These are phyloP conservation scores for Geotrichum restrictum DNA, from an alignment of 1,139 yeast genomes.

Conservation along the genomic window DNA sequence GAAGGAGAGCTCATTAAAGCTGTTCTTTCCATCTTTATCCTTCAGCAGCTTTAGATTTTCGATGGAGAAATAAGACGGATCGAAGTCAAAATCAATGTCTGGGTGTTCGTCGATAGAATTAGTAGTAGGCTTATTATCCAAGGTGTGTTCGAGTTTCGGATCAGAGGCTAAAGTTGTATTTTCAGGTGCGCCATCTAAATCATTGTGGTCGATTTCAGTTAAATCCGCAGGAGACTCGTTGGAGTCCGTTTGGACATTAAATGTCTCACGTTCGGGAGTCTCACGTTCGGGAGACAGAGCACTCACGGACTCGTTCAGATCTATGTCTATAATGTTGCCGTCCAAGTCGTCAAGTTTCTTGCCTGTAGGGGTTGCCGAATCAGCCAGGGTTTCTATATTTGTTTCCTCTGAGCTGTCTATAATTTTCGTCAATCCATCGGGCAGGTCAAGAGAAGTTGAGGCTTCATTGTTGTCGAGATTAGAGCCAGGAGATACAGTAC, in stretches of 20 bases:
- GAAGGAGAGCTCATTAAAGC: background rate
- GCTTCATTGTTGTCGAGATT: background rate
- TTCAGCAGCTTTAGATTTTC: background rate
- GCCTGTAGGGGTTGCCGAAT: no score
- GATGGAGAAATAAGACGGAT: constrained; percentile 2
- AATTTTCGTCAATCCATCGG: background rate
- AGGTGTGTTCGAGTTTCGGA: background rate
- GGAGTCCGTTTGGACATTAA: background rate
- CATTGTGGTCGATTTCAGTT: no score
- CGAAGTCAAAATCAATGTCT: constrained; percentile 2
- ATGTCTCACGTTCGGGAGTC: no score
- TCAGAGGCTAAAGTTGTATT: no score
- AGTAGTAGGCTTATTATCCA: background rate
- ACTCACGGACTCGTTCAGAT: no score
- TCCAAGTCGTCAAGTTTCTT: no score
- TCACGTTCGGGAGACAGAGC: no score
- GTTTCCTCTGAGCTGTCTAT: no score
- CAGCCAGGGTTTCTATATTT: no score
- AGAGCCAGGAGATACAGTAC: constrained; percentile 8
- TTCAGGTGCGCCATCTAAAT: no score
- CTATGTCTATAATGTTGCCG: no score
- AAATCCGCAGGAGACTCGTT: no score
- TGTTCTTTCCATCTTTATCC: constrained; percentile 6
- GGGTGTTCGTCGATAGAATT: background rate
- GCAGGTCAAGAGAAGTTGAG: background rate